A percentile compares a stretch with the other conserved stretches of the same genome.
These are phyloP conservation scores for Rosa multiflora DNA, from an alignment of 306 rosid species.

Conservation along the genomic window DNA sequence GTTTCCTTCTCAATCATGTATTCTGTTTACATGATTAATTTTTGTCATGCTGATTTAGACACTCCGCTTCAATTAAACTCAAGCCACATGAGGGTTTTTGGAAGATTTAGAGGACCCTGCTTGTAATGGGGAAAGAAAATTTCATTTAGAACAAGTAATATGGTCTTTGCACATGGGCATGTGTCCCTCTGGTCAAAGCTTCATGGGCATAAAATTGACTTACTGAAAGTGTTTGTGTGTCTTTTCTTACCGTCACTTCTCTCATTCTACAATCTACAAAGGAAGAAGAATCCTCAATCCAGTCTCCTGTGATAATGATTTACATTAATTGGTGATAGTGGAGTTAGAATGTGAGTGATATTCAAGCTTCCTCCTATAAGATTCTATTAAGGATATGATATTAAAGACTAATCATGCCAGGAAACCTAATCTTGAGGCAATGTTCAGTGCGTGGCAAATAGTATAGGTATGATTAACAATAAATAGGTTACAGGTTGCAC, in stretches of 20 bases:
- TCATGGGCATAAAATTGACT: neutral
- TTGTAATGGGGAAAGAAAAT: neutral
- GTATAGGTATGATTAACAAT: neutral
- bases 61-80: neutral
- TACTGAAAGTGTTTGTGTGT: neutral
- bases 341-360: conserved; percentile 28
- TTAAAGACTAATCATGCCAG: neutral
- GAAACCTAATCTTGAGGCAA: neutral
- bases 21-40: neutral
- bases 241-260: neutral
- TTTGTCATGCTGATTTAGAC: conserved; percentile 13
- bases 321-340: conserved; percentile 37
- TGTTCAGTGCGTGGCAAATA: neutral
- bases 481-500: neutral
- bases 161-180: conserved; percentile 36
- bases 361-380: neutral
- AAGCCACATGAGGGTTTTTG: conserved; percentile 22
- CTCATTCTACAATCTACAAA: neutral
- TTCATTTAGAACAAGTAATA: neutral
- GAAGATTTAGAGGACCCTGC: conserved; percentile 14
- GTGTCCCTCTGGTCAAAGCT: conserved; percentile 17
- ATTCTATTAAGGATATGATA: neutral
- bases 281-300: conserved; percentile 22
- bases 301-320: conserved; percentile 34
- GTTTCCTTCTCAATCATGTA: neutral